Base-by-base conservation (phyloP, 164 flowering plant genomes). In the Dillenia turbinata region DNA sequence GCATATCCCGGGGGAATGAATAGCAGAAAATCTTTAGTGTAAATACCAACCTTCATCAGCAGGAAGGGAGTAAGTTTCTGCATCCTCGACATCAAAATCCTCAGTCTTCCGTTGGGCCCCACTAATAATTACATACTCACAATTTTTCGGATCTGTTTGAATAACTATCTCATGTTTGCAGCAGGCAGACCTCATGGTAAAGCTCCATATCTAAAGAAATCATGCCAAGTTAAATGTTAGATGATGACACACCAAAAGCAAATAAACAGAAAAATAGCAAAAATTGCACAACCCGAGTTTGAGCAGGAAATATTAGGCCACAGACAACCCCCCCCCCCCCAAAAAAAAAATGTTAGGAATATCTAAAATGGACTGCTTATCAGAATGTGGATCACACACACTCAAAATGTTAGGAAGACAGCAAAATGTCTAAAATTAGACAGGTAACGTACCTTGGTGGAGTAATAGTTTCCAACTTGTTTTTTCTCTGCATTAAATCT, bases 381-480 rank as follows among this genome's bases (percentile, higher is more conserved):
- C 40, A 33, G 40, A 33, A 6, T 33, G 40, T 33, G 40, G 40
- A 33, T 33, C 40, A 4, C 40, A 33, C 40, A 5, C 40, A 33
- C 6, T 33, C 40, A 33, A 33, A 33, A 5, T 6, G 6, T 46
- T 47, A 43, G 47, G 40, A 61, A 10, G 9, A 48, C 44, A 13
- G 44, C 2, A n/a, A 14, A 47, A 52, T 8, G 55, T 44, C 11
- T n/a, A 0, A 33, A 10, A 54, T 52, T 15, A 60, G 50, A 43
- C 52, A 56, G 10, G 17, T 46, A 59, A 12, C 8, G 56, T 85
- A 94, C 99, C 96, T 89, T 91, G 13, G 99, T 94, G 46, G 99
- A 94, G 68, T 89, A 94, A 72, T 91, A 94, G 59, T 94, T 94
- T 69, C 99, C 99, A 52, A 94, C 96, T 94, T 94, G 97, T 77